Evolutionary conservation across 805 yeast genomes (phyloP).

Genomic region (Starmerella bombi): DNA sequence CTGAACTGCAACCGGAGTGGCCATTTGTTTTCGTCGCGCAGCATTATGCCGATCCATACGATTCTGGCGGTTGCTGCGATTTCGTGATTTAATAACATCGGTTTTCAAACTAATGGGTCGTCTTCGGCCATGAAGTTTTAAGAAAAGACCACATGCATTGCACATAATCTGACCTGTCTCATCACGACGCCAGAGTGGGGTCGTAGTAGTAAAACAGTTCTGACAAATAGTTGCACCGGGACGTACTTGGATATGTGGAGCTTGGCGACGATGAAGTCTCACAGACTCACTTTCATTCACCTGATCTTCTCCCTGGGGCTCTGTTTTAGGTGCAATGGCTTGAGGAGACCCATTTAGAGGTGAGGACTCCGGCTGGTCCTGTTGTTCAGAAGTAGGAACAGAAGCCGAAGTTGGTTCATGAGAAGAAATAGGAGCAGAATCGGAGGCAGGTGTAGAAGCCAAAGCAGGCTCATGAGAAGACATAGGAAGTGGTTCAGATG

Average conservation of each 20-base stretch:
- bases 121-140: conserved; percentile 87
- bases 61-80: conserved; percentile 33
- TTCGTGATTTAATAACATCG: conserved; percentile 85
- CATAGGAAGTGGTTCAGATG: neutral
- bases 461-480: neutral
- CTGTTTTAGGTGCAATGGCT: neutral
- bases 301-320: no score
- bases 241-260: conserved; percentile 16
- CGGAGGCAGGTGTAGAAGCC: neutral
- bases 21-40: conserved; percentile 6
- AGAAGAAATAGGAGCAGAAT: neutral
- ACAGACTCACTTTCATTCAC: neutral
- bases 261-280: neutral
- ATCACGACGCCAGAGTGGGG: conserved; percentile 91
- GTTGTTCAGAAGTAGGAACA: neutral
- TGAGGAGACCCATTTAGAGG: no score
- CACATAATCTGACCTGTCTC: conserved; percentile 89
- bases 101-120: conserved; percentile 84
- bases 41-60: conserved; percentile 8
- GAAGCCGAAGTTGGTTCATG: neutral
- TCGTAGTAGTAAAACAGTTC: conserved; percentile 82
- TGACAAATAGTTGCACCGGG: conserved; percentile 38
- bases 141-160: conserved; percentile 91
- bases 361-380: neutral
- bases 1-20: conserved; percentile 7